A percentile compares a stretch with the other conserved stretches of the same genome.
phyloP scores from a whole-genome alignment of 2,329 filamentous ascomycete species.

The Fusarium nematophilum region DNA sequence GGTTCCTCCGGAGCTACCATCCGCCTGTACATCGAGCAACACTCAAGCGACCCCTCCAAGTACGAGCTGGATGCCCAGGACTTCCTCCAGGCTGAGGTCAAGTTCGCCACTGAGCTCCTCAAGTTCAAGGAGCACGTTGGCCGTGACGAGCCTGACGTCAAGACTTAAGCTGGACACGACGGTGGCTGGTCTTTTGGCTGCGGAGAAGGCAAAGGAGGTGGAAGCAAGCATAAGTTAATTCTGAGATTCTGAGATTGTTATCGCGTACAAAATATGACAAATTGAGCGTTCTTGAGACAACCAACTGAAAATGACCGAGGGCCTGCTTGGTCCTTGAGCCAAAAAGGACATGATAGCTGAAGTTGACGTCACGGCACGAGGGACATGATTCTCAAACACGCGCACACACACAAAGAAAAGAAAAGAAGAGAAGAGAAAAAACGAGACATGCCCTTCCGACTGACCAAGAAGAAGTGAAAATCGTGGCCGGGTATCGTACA shows the following conservation, averaged over 20 bases:
- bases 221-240: slow-evolving; percentile 34
- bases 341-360: slow-evolving; percentile 20
- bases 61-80: slow-evolving; percentile 89
- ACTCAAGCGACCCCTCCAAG: slow-evolving; percentile 82
- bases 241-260: slow-evolving; percentile 41
- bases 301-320: slow-evolving; percentile 19
- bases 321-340: slow-evolving; percentile 8
- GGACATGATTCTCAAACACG: slow-evolving; percentile 17
- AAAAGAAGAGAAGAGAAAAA: slow-evolving; percentile 14
- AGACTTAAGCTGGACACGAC: slow-evolving; percentile 71
- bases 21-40: slow-evolving; percentile 96
- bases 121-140: slow-evolving; percentile 95
- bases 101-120: slow-evolving; percentile 84
- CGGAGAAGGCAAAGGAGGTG: slow-evolving; percentile 24
- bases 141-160: slow-evolving; percentile 93
- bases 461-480: slow-evolving; percentile 19
- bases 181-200: not conserved
- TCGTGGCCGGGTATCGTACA: slow-evolving; percentile 39
- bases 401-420: not conserved
- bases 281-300: slow-evolving; percentile 44
- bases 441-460: slow-evolving; percentile 16
- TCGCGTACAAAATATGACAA: slow-evolving; percentile 37
- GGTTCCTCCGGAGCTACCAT: slow-evolving; percentile 97
- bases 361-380: slow-evolving; percentile 27
- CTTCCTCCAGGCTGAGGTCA: slow-evolving; percentile 91